Evolutionary conservation across 352 stramenopile genomes (phyloP).

Genomic region (Globisporangium takayamanum): DNA sequence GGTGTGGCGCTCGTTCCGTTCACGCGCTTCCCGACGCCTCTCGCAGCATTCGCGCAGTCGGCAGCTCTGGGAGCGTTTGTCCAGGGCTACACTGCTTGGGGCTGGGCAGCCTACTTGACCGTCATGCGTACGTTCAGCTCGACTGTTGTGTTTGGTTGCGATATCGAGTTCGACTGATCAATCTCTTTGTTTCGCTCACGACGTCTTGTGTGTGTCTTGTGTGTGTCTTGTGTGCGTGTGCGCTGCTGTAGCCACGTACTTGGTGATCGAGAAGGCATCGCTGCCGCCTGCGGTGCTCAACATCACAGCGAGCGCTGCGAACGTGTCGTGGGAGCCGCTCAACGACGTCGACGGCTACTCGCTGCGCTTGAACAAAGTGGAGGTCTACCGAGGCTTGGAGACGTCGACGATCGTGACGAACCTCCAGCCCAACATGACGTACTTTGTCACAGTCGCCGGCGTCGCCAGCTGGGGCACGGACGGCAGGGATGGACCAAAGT

Average conservation of each 20-base stretch:
- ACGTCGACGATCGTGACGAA: slow-evolving; percentile 29
- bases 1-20: slow-evolving; percentile 56
- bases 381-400: slow-evolving; percentile 57
- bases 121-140: slow-evolving; percentile 37
- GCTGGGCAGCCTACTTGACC: slow-evolving; percentile 63
- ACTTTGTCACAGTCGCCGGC: slow-evolving; percentile 64
- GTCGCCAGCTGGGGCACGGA: slow-evolving; percentile 58
- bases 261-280: slow-evolving; percentile 38
- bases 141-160: neutral
- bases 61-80: slow-evolving; percentile 51
- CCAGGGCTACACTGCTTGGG: slow-evolving; percentile 72
- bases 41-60: slow-evolving; percentile 51
- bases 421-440: slow-evolving; percentile 60
- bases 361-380: slow-evolving; percentile 64
- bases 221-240: neutral
- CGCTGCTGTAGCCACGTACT: slow-evolving; percentile 40
- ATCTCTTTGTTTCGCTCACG: neutral
- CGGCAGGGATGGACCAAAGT: slow-evolving; percentile 37
- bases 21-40: slow-evolving; percentile 52
- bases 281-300: slow-evolving; percentile 28
- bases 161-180: neutral
- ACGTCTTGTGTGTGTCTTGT: neutral
- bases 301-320: slow-evolving; percentile 30
- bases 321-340: slow-evolving; percentile 45
- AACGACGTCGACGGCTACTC: slow-evolving; percentile 58